Conservation (phyloP, 2,329 filamentous ascomycete species). For the Thelonectria discophora region DNA sequence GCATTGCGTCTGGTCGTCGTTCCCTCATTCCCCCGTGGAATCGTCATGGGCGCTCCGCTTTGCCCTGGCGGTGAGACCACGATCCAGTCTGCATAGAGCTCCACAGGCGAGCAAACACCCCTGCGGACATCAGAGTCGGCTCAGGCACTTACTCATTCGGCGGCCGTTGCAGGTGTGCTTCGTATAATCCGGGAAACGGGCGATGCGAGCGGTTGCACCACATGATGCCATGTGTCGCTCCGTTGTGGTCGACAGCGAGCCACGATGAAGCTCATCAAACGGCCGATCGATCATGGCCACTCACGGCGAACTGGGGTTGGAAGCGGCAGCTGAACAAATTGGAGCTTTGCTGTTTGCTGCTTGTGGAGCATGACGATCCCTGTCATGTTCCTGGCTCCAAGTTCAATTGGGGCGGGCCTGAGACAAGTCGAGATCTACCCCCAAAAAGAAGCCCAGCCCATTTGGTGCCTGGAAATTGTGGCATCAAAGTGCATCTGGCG, state of each 20-base stretch:
- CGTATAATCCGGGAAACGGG: neutral
- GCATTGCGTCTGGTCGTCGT: conserved; percentile 6
- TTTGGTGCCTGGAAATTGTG: conserved; percentile 19
- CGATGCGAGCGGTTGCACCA: neutral
- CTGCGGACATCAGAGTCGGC: conserved; percentile 5
- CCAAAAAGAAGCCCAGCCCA: conserved; percentile 12
- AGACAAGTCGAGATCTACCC: conserved; percentile 8
- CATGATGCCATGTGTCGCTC: neutral
- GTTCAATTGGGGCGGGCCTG: neutral
- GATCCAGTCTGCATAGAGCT: conserved; percentile 23
- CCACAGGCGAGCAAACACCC: conserved; percentile 20
- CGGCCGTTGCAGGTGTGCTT: neutral
- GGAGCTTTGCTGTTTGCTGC: conserved; percentile 11
- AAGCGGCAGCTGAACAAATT: conserved; percentile 18
- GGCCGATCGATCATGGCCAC: neutral
- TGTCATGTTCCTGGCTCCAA: conserved; percentile 6
- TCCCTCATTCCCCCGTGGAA: conserved; percentile 15
- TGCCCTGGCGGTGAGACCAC: conserved; percentile 26
- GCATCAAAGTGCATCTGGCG: conserved; percentile 4
- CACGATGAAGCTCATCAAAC: neutral
- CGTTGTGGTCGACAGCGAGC: neutral
- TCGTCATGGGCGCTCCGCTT: conserved; percentile 16
- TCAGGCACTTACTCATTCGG: neutral
- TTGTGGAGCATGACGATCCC: conserved; percentile 5
- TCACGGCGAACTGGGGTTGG: conserved; percentile 12